Evolutionary conservation across 345 rosid species (phyloP).

Genomic region (Gossypium anomalum): DNA sequence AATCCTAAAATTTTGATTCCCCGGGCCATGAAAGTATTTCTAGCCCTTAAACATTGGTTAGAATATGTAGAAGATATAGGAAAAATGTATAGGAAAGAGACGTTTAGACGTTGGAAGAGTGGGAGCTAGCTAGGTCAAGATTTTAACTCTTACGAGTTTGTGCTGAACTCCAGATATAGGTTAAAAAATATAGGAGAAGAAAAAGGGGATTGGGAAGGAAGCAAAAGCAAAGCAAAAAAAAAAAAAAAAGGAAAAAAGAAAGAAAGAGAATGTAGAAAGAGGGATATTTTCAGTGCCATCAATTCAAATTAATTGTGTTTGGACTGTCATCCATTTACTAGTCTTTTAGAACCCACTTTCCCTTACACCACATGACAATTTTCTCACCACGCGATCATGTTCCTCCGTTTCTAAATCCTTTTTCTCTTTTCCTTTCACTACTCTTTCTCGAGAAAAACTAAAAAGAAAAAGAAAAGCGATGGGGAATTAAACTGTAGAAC

Average conservation of each 20-base stretch:
- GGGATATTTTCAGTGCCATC: conserved; percentile 46
- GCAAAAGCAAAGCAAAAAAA: neutral
- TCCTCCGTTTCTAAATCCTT: conserved; percentile 1
- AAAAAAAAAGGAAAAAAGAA: neutral
- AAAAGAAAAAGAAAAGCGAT: conserved; percentile 22
- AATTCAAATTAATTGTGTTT: conserved; percentile 37
- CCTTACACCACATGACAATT: conserved; percentile 52
- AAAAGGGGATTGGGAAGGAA: neutral
- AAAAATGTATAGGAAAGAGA: conserved; percentile 8
- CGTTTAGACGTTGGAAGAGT: conserved; percentile 29
- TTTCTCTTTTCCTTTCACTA: conserved; percentile 8
- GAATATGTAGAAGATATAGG: neutral
- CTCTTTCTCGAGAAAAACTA: conserved; percentile 28
- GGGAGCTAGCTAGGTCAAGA: conserved; percentile 25
- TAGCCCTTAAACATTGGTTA: no score
- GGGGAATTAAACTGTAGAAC: conserved; percentile 32
- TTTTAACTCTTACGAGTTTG: conserved; percentile 33
- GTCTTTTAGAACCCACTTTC: conserved; percentile 33
- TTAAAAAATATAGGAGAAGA: conserved; percentile 10
- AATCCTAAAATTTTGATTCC: no score
- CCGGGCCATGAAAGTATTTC: no score
- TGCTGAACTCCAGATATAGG: conserved; percentile 23
- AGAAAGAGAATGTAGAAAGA: conserved; percentile 7
- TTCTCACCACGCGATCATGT: conserved; percentile 40
- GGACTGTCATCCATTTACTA: conserved; percentile 66